phyloP scores from a whole-genome alignment of 2,329 filamentous ascomycete species.

The Talaromyces sp. region DNA sequence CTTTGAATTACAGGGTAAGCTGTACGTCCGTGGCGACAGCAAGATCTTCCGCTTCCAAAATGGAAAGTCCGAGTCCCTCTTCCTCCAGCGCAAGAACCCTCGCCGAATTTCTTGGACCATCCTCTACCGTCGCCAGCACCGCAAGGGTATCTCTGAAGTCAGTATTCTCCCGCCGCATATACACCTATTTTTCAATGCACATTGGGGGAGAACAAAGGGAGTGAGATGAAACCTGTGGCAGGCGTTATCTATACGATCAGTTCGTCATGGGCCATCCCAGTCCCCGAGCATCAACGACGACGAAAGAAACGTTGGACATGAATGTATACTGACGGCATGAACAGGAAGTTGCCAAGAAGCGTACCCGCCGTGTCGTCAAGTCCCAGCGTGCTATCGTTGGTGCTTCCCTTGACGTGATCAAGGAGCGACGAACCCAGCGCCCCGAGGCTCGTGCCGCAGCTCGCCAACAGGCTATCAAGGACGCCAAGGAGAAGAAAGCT shows the following conservation, averaged over 20 bases:
- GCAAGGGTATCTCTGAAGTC: slow-evolving; percentile 99
- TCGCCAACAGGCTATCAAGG: slow-evolving; percentile 86
- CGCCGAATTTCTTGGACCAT: slow-evolving; percentile 98
- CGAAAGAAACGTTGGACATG: slow-evolving; percentile 10
- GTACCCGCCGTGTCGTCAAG: slow-evolving; percentile 96
- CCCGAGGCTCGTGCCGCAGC: slow-evolving; percentile 93
- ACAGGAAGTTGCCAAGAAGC: slow-evolving; percentile 99
- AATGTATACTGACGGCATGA: slow-evolving; percentile 1
- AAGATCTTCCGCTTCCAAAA: slow-evolving; percentile 99
- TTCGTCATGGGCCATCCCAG: background rate
- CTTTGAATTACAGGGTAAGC: slow-evolving; percentile 74
- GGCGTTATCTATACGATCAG: background rate
- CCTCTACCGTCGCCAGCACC: slow-evolving; percentile 97
- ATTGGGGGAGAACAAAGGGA: too few relatives aligned
- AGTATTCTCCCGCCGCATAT: slow-evolving; percentile 38
- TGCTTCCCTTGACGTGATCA: slow-evolving; percentile 99
- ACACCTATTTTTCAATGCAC: too few relatives aligned
- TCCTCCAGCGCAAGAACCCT: slow-evolving; percentile 99
- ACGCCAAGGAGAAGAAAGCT: slow-evolving; percentile 97
- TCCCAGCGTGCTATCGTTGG: slow-evolving; percentile 97
- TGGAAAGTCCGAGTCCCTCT: slow-evolving; percentile 98
- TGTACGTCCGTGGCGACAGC: slow-evolving; percentile 99
- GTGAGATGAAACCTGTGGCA: background rate
- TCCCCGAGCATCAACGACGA: background rate
- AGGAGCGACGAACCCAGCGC: slow-evolving; percentile 93